These are phyloP conservation scores for Groenewaldozyma sp. DNA, from an alignment of 1,139 yeast species.

Conservation along the genomic window DNA sequence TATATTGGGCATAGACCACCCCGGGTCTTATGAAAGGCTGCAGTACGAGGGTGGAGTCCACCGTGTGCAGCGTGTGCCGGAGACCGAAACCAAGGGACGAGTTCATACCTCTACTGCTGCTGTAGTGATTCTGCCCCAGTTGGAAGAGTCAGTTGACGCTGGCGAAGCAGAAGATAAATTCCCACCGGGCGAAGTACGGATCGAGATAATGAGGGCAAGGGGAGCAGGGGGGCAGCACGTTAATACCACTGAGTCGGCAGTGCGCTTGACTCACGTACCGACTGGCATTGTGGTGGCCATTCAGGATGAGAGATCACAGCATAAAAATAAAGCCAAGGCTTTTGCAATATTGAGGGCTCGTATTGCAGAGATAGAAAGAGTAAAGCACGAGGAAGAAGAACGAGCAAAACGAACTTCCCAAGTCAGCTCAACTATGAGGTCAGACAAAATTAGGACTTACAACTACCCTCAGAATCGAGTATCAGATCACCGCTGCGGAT, in stretches of 20 bases:
- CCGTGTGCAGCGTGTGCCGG: slow-evolving; percentile 89
- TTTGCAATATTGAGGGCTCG: slow-evolving; percentile 72
- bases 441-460: slow-evolving; percentile 90
- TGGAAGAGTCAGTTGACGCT: slow-evolving; percentile 47
- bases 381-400: slow-evolving; percentile 55
- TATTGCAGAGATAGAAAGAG: slow-evolving; percentile 71
- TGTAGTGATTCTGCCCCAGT: slow-evolving; percentile 83
- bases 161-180: slow-evolving; percentile 59
- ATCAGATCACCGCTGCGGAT: slow-evolving; percentile 89
- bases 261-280: slow-evolving; percentile 83
- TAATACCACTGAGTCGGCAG: slow-evolving; percentile 96
- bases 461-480: slow-evolving; percentile 87
- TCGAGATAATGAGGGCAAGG: slow-evolving; percentile 93
- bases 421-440: slow-evolving; percentile 79
- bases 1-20: slow-evolving; percentile 60
- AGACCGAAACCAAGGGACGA: slow-evolving; percentile 87
- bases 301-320: slow-evolving; percentile 95
- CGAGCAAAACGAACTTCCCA: slow-evolving; percentile 66
- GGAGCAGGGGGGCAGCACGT: slow-evolving; percentile 99
- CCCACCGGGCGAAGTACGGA: slow-evolving; percentile 78
- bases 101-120: slow-evolving; percentile 96
- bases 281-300: slow-evolving; percentile 83
- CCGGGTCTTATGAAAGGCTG: slow-evolving; percentile 65
- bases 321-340: slow-evolving; percentile 91
- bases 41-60: slow-evolving; percentile 94